Conservation (phyloP, 202 grass and related monocot species). For the Setaria viridis region DNA sequence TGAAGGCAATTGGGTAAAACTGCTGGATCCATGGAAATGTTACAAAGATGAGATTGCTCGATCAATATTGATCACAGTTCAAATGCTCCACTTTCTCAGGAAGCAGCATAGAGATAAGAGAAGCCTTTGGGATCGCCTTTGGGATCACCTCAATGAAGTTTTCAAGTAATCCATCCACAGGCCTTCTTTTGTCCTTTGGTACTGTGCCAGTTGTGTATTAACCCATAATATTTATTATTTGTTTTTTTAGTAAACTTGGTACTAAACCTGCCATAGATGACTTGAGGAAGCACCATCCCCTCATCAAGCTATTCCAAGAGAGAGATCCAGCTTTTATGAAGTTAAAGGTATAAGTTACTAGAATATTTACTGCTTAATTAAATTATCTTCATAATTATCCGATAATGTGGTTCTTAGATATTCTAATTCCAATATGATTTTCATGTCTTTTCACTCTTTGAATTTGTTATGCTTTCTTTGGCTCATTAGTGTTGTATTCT, state of each 20-base stretch:
- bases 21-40: slow-evolving; percentile 60
- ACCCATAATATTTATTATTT: neutral
- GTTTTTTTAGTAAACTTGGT: slow-evolving; percentile 58
- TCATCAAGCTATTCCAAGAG: slow-evolving; percentile 63
- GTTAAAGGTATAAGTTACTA: slow-evolving; percentile 52
- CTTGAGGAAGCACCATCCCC: slow-evolving; percentile 50
- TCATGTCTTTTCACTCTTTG: neutral
- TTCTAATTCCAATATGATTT: neutral
- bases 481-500: neutral
- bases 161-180: slow-evolving; percentile 23
- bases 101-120: slow-evolving; percentile 41
- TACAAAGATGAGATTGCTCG: slow-evolving; percentile 39
- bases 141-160: slow-evolving; percentile 57
- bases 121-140: slow-evolving; percentile 41
- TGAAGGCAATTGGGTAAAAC: slow-evolving; percentile 65
- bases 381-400: neutral
- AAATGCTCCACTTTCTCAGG: slow-evolving; percentile 74
- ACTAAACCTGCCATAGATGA: slow-evolving; percentile 52
- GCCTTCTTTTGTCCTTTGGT: neutral
- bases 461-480: neutral
- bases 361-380: neutral
- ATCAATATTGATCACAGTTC: slow-evolving; percentile 63
- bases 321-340: slow-evolving; percentile 58
- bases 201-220: neutral
- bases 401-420: neutral